Base-by-base conservation (phyloP, 176 grass and related monocot species). In the Juncus inflexus region DNA sequence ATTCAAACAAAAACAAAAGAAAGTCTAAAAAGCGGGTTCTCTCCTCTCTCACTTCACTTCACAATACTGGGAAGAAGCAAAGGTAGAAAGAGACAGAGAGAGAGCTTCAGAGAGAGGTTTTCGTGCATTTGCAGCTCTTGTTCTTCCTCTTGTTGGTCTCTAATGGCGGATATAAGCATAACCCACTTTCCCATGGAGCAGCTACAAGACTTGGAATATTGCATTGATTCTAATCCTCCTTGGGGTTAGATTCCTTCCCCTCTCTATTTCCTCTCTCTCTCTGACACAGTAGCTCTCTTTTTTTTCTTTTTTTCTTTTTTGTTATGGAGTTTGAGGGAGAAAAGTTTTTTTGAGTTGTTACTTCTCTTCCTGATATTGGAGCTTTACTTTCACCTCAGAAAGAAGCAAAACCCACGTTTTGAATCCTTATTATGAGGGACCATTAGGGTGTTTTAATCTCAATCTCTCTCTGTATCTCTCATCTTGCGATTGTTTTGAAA, bases 181-280 rank as follows among this genome's bases (percentile, higher is more conserved):
- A 51, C 62, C 63, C 76, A 84, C 58, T 75, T 76, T 70, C 81
- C 81, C 50, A 84, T 84, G 81, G 81, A 84, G 76, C 81, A 84
- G 63, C 81, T 84, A 55, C 75, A 79, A 36, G 81, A 84, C 52
- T 79, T 84, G 69, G 81, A 84, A 50, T 84, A 79, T 49, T 84
- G 81, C 40, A 78, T 84, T 61, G 81, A 84, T 61, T 84, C 81
- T 41, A 84, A 84, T 42, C 81, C 81, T 5, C 70, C 81, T 51
- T 84, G 81, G 81, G 55, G 81, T 84, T 69, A 69, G 75, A 42
- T 36, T 7, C 38, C 41, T 58, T 49, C 61, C 9, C 35, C n/a
- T 64, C 56, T 3, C 4, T 59, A 39, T 15, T 19, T 6, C 38
- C 37, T 15, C 15, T 11, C 15, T 28, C 55, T 47, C 39, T 37